These are phyloP conservation scores for Combretum micranthum DNA, from an alignment of 345 rosid genomes.

Conservation along the genomic window DNA sequence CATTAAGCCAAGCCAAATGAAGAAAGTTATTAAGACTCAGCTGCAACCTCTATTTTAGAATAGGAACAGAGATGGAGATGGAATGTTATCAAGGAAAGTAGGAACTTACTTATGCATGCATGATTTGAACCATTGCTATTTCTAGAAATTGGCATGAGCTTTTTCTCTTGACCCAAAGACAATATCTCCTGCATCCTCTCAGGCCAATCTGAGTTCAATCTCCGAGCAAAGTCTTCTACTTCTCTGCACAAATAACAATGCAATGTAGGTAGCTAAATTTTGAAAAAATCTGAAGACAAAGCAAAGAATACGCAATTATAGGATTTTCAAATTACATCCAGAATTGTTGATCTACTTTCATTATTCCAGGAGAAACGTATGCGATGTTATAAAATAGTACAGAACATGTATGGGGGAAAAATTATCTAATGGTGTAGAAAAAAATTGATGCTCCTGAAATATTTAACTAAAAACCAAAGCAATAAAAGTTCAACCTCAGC, in stretches of 20 bases:
- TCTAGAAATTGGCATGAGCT: conserved; percentile 30
- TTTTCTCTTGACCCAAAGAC: conserved; percentile 51
- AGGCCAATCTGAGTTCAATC: conserved; percentile 81
- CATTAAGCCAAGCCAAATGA: too few relatives aligned
- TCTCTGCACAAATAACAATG: conserved; percentile 37
- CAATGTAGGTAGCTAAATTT: background rate
- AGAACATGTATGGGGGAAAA: too few relatives aligned
- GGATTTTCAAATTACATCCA: background rate
- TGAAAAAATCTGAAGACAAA: background rate
- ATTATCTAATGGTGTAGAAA: too few relatives aligned
- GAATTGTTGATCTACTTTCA: background rate
- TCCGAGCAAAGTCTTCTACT: conserved; percentile 87
- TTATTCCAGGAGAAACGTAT: background rate
- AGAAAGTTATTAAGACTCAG: too few relatives aligned
- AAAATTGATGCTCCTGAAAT: too few relatives aligned
- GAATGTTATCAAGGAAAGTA: background rate
- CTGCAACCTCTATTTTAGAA: background rate
- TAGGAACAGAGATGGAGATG: background rate
- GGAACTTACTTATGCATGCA: conserved; percentile 43
- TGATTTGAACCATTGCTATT: conserved; percentile 47
- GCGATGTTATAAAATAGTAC: too few relatives aligned
- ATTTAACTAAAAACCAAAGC: too few relatives aligned
- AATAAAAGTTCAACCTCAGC: too few relatives aligned
- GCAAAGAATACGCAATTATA: background rate
- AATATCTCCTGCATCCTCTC: conserved; percentile 64